Conservation (phyloP, 192 early-diverging fungal species). For the Polychytrium aggregatum region DNA sequence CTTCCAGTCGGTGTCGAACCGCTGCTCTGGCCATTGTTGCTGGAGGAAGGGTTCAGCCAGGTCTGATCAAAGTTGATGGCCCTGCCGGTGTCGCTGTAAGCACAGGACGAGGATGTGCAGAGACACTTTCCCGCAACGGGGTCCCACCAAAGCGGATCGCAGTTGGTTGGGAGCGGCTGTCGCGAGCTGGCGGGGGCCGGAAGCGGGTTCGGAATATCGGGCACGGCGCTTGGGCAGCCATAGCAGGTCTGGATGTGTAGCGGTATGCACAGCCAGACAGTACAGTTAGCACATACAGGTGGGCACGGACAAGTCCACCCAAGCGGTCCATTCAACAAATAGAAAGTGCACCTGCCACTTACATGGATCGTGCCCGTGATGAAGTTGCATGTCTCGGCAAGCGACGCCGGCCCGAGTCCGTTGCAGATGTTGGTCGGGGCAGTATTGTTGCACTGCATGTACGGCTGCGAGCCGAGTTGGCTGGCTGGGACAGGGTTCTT, state of each 20-base stretch:
- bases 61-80: conserved; percentile 13
- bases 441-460: conserved; percentile 56
- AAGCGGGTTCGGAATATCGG: conserved; percentile 11
- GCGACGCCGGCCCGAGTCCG: conserved; percentile 35
- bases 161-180: conserved; percentile 40
- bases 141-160: conserved; percentile 61
- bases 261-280: too few species aligned
- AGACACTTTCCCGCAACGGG: conserved; percentile 50
- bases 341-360: too few species aligned
- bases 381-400: conserved; percentile 12
- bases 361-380: conserved; percentile 3
- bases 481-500: conserved; percentile 64
- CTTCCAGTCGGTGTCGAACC: too few species aligned
- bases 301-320: too few species aligned
- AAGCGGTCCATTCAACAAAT: too few species aligned
- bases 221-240: conserved; percentile 9
- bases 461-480: conserved; percentile 46
- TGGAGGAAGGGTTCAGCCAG: conserved; percentile 3
- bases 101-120: conserved; percentile 42
- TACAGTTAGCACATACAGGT: too few species aligned
- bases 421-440: conserved; percentile 63
- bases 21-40: too few species aligned
- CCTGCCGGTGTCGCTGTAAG: conserved; percentile 36
- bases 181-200: conserved; percentile 12
- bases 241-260: conserved; percentile 9